phyloP scores from a whole-genome alignment of 441 rosid genomes.

The Jatropha multifida region DNA sequence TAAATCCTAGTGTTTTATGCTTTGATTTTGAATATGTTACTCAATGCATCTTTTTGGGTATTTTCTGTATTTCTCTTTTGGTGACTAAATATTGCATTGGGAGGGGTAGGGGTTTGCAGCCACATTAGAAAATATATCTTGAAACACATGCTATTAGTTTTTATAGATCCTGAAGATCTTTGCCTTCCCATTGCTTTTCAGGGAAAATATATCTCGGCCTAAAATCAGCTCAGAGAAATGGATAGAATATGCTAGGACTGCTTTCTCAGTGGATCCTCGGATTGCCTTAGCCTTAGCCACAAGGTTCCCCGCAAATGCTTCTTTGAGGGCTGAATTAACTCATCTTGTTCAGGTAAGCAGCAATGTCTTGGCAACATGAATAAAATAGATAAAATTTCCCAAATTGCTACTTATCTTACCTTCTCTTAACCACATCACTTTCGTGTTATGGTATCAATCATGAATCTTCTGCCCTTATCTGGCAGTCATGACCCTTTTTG shows the following conservation, averaged over 20 bases:
- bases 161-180: conserved; percentile 3
- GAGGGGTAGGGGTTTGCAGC: too few relatives aligned
- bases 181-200: conserved; percentile 37
- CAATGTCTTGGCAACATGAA: conserved; percentile 19
- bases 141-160: not conserved
- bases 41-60: not conserved
- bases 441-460: not conserved
- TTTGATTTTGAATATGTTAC: conserved; percentile 2
- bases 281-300: conserved; percentile 81
- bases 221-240: conserved; percentile 85
- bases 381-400: not conserved
- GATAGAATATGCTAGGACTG: conserved; percentile 80
- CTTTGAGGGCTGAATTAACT: conserved; percentile 77
- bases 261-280: conserved; percentile 90
- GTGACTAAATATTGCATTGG: not conserved
- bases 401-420: not conserved
- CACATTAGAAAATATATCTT: not conserved
- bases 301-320: conserved; percentile 76
- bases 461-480: not conserved
- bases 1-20: not conserved
- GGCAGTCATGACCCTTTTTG: not conserved
- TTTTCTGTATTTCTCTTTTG: not conserved
- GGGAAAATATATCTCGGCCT: conserved; percentile 63
- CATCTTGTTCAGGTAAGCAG: conserved; percentile 85
- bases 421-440: not conserved